Evolutionary conservation across 1,284 basidiomycete genomes (phyloP), one percentile per base, ranked within the genome.

Genomic region (Fomitopsis betulina): DNA sequence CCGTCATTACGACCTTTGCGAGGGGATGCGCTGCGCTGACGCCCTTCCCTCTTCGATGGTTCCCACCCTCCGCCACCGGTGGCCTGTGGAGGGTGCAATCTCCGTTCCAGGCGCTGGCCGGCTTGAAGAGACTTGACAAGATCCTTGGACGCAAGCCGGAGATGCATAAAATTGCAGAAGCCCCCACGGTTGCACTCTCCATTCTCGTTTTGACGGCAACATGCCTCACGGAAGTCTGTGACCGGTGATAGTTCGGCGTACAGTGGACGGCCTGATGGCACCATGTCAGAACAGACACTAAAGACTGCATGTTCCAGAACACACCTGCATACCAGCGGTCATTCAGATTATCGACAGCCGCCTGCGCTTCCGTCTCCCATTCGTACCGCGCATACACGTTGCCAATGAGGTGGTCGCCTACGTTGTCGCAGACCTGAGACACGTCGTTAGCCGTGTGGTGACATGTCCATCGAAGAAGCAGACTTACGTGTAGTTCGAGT

Each of bases 101-200:
- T 84, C 55, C 94, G 79, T 65, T 96, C 94, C 23, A 96, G 65
- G 50, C 91, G 79, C 71, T 98, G 95, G 32, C 93, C 92, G 53
- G 86, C 85, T 32, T 88, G 84, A 54, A 98, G 76, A 17, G 89
- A 86, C 43, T 82, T 84, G 2, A 94, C 88, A 8, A 96, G 83
- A 5, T 90, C 85, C 68, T 89, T 87, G 39, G 91, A 91, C 27
- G 94, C 92, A 39, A 94, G 83, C 27, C 93, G 86, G 27, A 98
- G 78, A 76, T 99, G 96, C 95, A 98, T 98, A 71, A 99, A 99
- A 75, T 99, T 99, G 78, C 96, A 99, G 76, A 98, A 96, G 1
- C 95, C 95, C 55, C 94, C 94, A 55, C 94, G 86, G 68, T 95
- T 95, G 72, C 94, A 96, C 75, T 98, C 94, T 10, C 96, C 96